Conservation (phyloP, 176 grass and related monocot genomes). For the Elymus sibiricus region DNA sequence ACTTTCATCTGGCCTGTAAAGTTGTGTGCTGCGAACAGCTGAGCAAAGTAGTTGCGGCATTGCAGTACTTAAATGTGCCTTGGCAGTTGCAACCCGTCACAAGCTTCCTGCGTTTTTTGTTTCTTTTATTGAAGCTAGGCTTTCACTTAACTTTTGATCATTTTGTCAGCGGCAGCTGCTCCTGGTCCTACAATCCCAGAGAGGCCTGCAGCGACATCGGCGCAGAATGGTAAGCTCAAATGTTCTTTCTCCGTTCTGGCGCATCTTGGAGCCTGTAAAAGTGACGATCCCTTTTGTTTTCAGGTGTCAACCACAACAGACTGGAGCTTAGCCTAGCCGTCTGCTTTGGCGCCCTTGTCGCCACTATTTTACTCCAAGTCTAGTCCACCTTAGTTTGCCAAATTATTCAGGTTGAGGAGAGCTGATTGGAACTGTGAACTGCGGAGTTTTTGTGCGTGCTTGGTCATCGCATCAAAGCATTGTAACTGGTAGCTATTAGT, state of each 20-base stretch:
- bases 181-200: conserved; percentile 60
- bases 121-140: conserved; percentile 7
- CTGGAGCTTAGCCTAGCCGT: conserved; percentile 35
- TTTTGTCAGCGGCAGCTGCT: conserved; percentile 61
- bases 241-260: neutral
- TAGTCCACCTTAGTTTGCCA: conserved; percentile 28
- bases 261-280: neutral
- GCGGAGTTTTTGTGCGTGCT: conserved; percentile 23
- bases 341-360: conserved; percentile 32
- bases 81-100: conserved; percentile 15
- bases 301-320: conserved; percentile 46
- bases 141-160: conserved; percentile 18
- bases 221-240: conserved; percentile 51
- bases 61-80: conserved; percentile 2
- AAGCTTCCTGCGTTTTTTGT: conserved; percentile 19
- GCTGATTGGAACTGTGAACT: conserved; percentile 18
- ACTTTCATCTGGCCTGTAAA: neutral
- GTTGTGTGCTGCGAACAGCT: conserved; percentile 1
- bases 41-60: conserved; percentile 18
- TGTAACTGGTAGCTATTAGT: conserved; percentile 41
- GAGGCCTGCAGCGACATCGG: conserved; percentile 71
- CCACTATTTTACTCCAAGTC: conserved; percentile 31
- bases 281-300: neutral
- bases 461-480: conserved; percentile 13
- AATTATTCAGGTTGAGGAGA: conserved; percentile 31